Percentiles rank a stretch among this genome's conserved stretches.
Evolutionary conservation across 2,329 filamentous ascomycete genomes (phyloP).

Genomic region (Hymenoscyphus fraxineus): DNA sequence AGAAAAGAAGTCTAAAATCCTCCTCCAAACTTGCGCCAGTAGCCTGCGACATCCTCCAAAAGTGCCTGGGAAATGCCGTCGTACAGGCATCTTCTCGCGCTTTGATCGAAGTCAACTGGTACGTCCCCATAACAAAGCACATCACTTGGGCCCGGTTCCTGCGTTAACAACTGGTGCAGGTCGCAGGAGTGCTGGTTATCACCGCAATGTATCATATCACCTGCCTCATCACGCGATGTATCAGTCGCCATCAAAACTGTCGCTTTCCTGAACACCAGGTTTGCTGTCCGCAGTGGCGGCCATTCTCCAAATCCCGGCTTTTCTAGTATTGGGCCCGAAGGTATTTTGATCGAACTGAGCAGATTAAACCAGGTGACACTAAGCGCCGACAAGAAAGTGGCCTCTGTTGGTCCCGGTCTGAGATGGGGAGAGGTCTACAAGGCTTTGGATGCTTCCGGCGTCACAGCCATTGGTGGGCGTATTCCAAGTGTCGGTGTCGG

Average conservation of each 20-base stretch:
- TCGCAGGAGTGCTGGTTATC: conserved; percentile 10
- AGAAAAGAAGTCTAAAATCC: not conserved
- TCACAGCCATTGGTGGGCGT: conserved; percentile 16
- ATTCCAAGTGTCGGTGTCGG: conserved; percentile 9
- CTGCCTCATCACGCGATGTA: conserved; percentile 32
- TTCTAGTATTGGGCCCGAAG: conserved; percentile 44
- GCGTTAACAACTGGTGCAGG: conserved; percentile 1
- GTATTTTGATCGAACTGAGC: conserved; percentile 46
- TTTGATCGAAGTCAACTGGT: conserved; percentile 1
- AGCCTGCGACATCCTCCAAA: not conserved
- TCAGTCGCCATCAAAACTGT: conserved; percentile 17
- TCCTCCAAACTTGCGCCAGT: not conserved
- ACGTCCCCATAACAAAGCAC: not conserved
- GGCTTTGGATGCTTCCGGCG: conserved; percentile 33
- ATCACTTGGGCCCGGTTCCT: not conserved
- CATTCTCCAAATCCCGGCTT: conserved; percentile 38
- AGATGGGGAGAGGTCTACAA: conserved; percentile 39
- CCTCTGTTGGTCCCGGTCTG: conserved; percentile 36
- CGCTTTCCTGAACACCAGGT: conserved; percentile 7
- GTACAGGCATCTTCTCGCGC: not conserved
- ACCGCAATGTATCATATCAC: conserved; percentile 33
- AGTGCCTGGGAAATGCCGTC: conserved; percentile 4
- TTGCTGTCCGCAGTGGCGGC: conserved; percentile 20
- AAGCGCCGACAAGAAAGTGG: conserved; percentile 29
- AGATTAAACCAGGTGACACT: conserved; percentile 24